Evolutionary conservation across 345 rosid genomes (phyloP).

Genomic region (Boechera stricta): DNA sequence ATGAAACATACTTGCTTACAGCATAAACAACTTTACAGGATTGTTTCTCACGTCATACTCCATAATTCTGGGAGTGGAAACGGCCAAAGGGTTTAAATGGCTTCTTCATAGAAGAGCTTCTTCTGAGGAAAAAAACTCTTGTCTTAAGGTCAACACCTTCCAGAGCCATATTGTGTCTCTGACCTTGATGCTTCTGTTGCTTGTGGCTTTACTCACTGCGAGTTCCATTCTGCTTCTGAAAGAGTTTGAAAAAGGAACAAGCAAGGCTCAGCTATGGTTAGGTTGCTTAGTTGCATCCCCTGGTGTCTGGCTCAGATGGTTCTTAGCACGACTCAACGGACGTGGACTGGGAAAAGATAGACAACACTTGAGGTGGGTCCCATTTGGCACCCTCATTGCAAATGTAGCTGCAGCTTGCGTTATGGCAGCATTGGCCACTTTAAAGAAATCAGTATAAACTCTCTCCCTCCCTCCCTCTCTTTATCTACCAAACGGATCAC

Average conservation of each 20-base stretch:
- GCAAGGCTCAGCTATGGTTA: slow-evolving; percentile 71
- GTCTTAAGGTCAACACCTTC: slow-evolving; percentile 47
- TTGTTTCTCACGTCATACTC: slow-evolving; percentile 77
- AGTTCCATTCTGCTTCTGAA: slow-evolving; percentile 56
- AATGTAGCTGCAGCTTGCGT: slow-evolving; percentile 79
- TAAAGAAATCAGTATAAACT: slow-evolving; percentile 63
- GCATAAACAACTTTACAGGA: slow-evolving; percentile 54
- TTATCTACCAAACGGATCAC: slow-evolving; percentile 15
- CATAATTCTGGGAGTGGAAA: slow-evolving; percentile 75
- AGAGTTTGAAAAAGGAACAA: slow-evolving; percentile 57
- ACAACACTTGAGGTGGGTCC: slow-evolving; percentile 74
- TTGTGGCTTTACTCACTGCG: slow-evolving; percentile 54
- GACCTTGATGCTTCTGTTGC: slow-evolving; percentile 51
- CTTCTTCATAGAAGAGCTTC: slow-evolving; percentile 41
- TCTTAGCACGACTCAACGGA: slow-evolving; percentile 82
- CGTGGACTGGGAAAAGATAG: slow-evolving; percentile 68
- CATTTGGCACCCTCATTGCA: slow-evolving; percentile 86
- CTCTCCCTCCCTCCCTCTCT: not conserved
- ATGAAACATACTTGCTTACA: slow-evolving; percentile 3
- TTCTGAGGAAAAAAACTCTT: slow-evolving; percentile 18
- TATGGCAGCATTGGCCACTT: slow-evolving; percentile 76
- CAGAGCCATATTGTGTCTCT: slow-evolving; percentile 53
- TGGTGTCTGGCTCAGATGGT: slow-evolving; percentile 99
- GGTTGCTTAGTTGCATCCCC: slow-evolving; percentile 77
- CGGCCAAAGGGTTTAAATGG: slow-evolving; percentile 81